Conservation (phyloP, 1,284 basidiomycete species). For the Cryptococcus hybrid region DNA sequence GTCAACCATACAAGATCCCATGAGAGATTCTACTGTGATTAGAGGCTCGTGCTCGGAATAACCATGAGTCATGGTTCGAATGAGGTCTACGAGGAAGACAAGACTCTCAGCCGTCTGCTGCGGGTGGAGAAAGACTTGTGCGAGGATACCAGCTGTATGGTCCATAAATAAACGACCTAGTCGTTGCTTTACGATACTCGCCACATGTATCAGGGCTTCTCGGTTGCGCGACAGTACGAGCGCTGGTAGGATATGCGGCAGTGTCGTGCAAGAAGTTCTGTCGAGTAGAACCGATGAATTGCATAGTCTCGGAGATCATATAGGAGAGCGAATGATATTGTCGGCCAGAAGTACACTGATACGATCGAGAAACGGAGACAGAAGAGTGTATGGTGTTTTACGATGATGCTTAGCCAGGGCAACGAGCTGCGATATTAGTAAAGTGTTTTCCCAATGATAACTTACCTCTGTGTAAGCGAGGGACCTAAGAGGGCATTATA, state of each 20-base stretch:
- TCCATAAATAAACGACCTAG: conserved; percentile 63
- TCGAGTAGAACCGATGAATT: conserved; percentile 38
- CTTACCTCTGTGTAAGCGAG: conserved; percentile 68
- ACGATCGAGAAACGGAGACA: conserved; percentile 67
- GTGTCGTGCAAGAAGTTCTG: conserved; percentile 68
- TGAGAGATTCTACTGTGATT: conserved; percentile 25
- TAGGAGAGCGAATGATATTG: conserved; percentile 61
- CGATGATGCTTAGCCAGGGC: conserved; percentile 52
- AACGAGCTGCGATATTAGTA: conserved; percentile 56
- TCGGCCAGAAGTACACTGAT: conserved; percentile 67
- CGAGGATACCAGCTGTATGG: conserved; percentile 64
- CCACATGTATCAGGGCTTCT: conserved; percentile 52
- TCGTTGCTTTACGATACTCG: conserved; percentile 55
- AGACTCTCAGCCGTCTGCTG: conserved; percentile 60
- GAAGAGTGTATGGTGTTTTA: conserved; percentile 66
- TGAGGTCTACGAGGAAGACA: conserved; percentile 60
- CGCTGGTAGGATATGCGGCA: conserved; percentile 65
- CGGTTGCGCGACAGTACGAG: conserved; percentile 64
- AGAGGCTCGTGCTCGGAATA: conserved; percentile 4
- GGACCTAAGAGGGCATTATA: conserved; percentile 65
- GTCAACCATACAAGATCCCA: conserved; percentile 64
- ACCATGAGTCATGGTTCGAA: conserved; percentile 36
- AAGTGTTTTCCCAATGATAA: background rate
- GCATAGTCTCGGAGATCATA: conserved; percentile 39
- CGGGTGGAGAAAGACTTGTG: conserved; percentile 65